Base-by-base conservation (phyloP, 2,329 filamentous ascomycete species). In the Raffaelea ambrosiae region DNA sequence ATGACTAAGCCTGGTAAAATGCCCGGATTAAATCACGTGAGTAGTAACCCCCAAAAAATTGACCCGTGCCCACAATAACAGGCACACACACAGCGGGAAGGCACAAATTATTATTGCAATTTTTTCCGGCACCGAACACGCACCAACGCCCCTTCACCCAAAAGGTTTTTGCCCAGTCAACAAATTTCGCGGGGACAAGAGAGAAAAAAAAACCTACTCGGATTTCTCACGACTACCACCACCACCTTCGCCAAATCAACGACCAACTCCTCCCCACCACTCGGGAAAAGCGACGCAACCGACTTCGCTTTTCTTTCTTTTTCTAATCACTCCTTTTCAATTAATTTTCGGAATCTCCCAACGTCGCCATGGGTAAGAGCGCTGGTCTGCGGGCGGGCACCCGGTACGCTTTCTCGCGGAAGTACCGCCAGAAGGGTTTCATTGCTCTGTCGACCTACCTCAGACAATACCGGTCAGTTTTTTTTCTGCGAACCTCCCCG, bases 371-470 rank as follows among this genome's bases (percentile, higher is more conserved):
- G 85, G 84, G 84, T 86, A 85, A 90, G 78, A 80, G 86, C 65
- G 82, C 83, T 74, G 86, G 86, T 88, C 82, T 90, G 68, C 82
- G 87, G 72, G 79, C 84, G 68, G 86, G 86, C 73, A 91, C 86
- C 73, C 85, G 86, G 73, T 88, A 90, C 84, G 84, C 88, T 76
- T 98, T 96, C 83, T 87, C 84, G 69, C 83, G 91, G 66, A 79
- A 84, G 69, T 96, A 95, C 81, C 89, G 93, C 75, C 77, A 95
- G 79, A 88, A 90, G 80, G 93, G 93, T 70, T 83, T 84, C 78
- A 96, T 98, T 76, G 75, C 79, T 64, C 78, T 97, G 67, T 89
- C 84, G 63, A 97, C 91, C 68, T 98, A 97, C 81, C 78, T 98
- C 66, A 84, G 83, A 72, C 81, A 87, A 69, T 97, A 94, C 86